These are phyloP conservation scores for Phytophthora vignae DNA, from an alignment of 352 stramenopile species.

Conservation along the genomic window DNA sequence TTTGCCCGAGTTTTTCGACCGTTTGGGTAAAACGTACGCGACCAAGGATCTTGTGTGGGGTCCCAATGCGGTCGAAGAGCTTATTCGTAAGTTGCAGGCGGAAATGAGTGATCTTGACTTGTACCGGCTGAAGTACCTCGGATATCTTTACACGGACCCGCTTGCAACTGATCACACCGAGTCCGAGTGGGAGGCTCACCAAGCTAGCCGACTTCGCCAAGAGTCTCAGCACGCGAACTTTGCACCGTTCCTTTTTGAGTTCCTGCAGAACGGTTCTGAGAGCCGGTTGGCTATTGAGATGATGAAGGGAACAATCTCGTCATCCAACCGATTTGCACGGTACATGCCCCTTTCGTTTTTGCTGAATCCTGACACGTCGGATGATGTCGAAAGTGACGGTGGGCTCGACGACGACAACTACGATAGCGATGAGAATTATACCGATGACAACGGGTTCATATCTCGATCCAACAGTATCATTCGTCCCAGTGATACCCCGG, in stretches of 20 bases:
- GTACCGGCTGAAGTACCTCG: constrained; percentile 82
- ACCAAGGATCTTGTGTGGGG: constrained; percentile 90
- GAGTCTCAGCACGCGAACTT: constrained; percentile 57
- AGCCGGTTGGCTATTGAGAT: constrained; percentile 72
- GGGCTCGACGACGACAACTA: constrained; percentile 68
- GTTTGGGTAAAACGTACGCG: constrained; percentile 72
- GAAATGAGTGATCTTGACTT: constrained; percentile 83
- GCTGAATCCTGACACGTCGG: constrained; percentile 76
- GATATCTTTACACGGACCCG: constrained; percentile 84
- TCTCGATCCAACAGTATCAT: constrained; percentile 51
- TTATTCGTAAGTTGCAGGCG: constrained; percentile 73
- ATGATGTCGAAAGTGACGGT: constrained; percentile 70
- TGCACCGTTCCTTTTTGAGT: constrained; percentile 78
- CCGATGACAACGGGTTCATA: constrained; percentile 66
- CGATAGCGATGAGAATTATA: constrained; percentile 76
- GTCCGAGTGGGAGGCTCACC: constrained; percentile 51
- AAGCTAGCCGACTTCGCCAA: constrained; percentile 29
- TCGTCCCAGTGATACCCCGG: constrained; percentile 35
- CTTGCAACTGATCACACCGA: constrained; percentile 67
- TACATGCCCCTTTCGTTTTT: constrained; percentile 86
- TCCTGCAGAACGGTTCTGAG: constrained; percentile 71
- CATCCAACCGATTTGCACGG: constrained; percentile 79
- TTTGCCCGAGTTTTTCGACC: constrained; percentile 89
- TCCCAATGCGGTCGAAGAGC: constrained; percentile 70
- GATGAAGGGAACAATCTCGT: constrained; percentile 80